Evolutionary conservation across 495 filamentous ascomycete species (phyloP), one percentile per base, ranked within the genome.

Genomic region (Hamigera avellanea): DNA sequence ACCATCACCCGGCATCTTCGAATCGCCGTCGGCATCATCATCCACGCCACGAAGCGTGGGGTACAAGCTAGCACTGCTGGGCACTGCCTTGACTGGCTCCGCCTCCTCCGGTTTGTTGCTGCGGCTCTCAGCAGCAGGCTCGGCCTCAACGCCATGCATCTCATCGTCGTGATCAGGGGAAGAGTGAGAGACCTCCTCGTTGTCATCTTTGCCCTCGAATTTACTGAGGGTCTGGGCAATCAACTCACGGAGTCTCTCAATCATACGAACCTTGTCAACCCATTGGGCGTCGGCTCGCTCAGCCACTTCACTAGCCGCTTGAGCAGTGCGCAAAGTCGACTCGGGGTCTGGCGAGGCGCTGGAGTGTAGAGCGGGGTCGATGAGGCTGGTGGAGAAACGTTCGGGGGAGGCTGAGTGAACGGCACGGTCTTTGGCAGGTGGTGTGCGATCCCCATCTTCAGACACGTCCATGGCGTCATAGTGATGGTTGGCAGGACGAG

Each of bases 221-320:
- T n/a, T 62, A 40, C 80, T 67, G 14, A 93, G 60, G 14, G 78
- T 66, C 13, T 76, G 65, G 17, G 70, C 69, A 45, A 94, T 72
- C 45, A 76, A 75, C 26, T 72, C 69, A 25, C 83, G 70, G 30
- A 94, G 68, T 27, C 66, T 70, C 59, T 93, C 86, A 35, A 93
- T 78, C 26, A 80, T 69, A 18, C 86, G 81, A 39, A 86, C 77
- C 57, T 87, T 82, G 48, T 87, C 81, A 8, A 94, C 72, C 86
- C 85, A 93, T 25, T 70, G 67, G 41, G 85, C 81, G 45, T 89
- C 75, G 33, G 59, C 62, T n/a, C 54, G 61, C 52, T 56, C 66
- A 10, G 60, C 65, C 46, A 54, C 68, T 48, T 64, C 59, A 1
- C 60, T 62, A 17, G 65, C 65, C 1, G 62, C 61, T 32, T 61